These are phyloP conservation scores for Fermentozyma sake DNA, from an alignment of 1,139 yeast genomes.

Conservation along the genomic window DNA sequence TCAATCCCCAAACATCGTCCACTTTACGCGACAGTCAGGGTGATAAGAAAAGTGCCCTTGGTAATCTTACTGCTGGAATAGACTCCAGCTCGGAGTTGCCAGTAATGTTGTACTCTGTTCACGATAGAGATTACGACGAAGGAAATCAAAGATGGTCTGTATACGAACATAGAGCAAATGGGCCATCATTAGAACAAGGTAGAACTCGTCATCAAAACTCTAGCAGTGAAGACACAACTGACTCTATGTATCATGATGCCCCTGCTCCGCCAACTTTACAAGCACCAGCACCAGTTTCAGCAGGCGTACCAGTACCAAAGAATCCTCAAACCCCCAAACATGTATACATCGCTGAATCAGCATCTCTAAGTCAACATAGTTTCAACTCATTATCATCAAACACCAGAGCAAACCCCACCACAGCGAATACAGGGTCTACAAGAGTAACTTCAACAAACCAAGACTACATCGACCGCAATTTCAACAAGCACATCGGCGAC, in stretches of 20 bases:
- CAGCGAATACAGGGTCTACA: not conserved
- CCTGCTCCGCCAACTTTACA: too few relatives aligned
- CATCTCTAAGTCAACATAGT: too few relatives aligned
- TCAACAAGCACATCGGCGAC: slow-evolving; percentile 12
- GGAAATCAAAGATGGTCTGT: slow-evolving; percentile 26
- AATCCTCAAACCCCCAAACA: too few relatives aligned
- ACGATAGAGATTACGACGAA: slow-evolving; percentile 23
- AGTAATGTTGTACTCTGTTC: slow-evolving; percentile 26
- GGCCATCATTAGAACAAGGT: slow-evolving; percentile 9
- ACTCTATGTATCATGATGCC: too few relatives aligned
- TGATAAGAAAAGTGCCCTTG: slow-evolving; percentile 8
- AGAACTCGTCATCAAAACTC: too few relatives aligned
- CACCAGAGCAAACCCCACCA: not conserved
- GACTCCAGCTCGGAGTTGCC: slow-evolving; percentile 26
- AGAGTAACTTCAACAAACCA: slow-evolving; percentile 1
- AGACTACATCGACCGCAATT: slow-evolving; percentile 9
- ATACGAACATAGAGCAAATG: slow-evolving; percentile 16
- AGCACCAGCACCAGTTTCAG: too few relatives aligned
- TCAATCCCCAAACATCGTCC: slow-evolving; percentile 8
- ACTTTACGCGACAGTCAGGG: slow-evolving; percentile 8
- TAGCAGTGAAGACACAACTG: too few relatives aligned
- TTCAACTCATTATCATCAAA: too few relatives aligned
- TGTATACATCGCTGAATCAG: too few relatives aligned
- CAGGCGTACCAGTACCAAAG: too few relatives aligned
- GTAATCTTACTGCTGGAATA: slow-evolving; percentile 24